Base-by-base conservation (phyloP, 257 asterid species). In the Plantago ovata region DNA sequence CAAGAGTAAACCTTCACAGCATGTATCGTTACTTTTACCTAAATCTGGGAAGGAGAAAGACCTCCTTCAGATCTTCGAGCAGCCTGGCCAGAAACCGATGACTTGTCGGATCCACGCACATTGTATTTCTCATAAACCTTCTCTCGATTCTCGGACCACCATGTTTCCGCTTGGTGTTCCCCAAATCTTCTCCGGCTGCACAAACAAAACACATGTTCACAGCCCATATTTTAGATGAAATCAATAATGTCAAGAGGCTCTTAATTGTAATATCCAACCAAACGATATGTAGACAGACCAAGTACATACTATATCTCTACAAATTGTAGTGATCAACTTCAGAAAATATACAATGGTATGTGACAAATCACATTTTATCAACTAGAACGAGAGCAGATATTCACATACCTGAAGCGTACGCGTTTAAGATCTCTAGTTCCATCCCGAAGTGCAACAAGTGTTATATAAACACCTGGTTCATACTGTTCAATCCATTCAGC, bases 61-160 rank as follows among this genome's bases (percentile, higher is more conserved):
- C 75, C 82, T 67, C 98, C 94, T 64, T 84, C 95, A 9, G 89
- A 83, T 71, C 85, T 77, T 12, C 81, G 75, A n/a, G 82, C 82
- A 42, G 80, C 75, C 75, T 77, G 95, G 56, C 91, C 87, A 0
- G 82, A 73, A 64, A 85, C 84, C 28, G 96, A 77, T 13, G 94
- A 70, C 76, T 84, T 85, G 69, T 86, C 96, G 1, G 95, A 92
- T 50, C 95, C 95, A 1, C 98, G 81, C 36, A 92, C 90, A 21
- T 88, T 92, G 65, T 88, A 92, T 57, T 75, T 84, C 79, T 88
- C 90, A 6, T 88, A 85, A 14, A 92, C 95, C 46, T 73, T 92
- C 51, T 88, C 98, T n/a, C 97, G 86, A 63, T 92, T 92, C 76
- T 92, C 98, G 2, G 95, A 85, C 98, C 98, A 92, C 98, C 98